phyloP scores from a whole-genome alignment of 352 stramenopile species.

The Phytopythium mirpurense region DNA sequence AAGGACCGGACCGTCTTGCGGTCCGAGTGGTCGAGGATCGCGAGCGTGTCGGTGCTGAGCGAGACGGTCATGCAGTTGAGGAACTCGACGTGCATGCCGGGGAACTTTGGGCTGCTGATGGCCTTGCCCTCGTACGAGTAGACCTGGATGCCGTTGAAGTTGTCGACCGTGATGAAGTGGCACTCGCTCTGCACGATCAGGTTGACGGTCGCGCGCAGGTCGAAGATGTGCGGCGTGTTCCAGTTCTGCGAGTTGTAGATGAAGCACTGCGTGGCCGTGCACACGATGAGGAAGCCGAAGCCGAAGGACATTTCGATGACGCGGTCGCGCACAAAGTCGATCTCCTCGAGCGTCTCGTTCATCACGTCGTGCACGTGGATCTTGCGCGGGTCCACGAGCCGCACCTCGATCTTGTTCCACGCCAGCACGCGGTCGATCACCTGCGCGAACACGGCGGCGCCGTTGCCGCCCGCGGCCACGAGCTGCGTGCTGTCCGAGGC shows the following conservation, averaged over 20 bases:
- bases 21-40: slow-evolving; percentile 87
- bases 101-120: slow-evolving; percentile 83
- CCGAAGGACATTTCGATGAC: slow-evolving; percentile 92
- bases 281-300: slow-evolving; percentile 90
- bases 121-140: slow-evolving; percentile 92
- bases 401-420: slow-evolving; percentile 90
- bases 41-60: slow-evolving; percentile 83
- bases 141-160: slow-evolving; percentile 84
- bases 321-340: slow-evolving; percentile 89
- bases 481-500: slow-evolving; percentile 90
- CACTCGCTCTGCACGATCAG: slow-evolving; percentile 86
- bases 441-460: slow-evolving; percentile 86
- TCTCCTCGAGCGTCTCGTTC: slow-evolving; percentile 88
- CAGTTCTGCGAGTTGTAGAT: slow-evolving; percentile 91
- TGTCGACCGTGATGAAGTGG: slow-evolving; percentile 90
- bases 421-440: slow-evolving; percentile 81
- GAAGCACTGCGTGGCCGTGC: slow-evolving; percentile 90
- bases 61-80: slow-evolving; percentile 82
- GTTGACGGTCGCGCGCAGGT: slow-evolving; percentile 81
- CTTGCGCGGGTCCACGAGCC: slow-evolving; percentile 77
- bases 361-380: slow-evolving; percentile 88
- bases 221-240: slow-evolving; percentile 92
- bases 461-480: slow-evolving; percentile 81
- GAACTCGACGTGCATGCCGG: slow-evolving; percentile 85
- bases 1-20: slow-evolving; percentile 88